Base-by-base conservation (phyloP, 164 flowering plant genomes). In the Annona squamosa region DNA sequence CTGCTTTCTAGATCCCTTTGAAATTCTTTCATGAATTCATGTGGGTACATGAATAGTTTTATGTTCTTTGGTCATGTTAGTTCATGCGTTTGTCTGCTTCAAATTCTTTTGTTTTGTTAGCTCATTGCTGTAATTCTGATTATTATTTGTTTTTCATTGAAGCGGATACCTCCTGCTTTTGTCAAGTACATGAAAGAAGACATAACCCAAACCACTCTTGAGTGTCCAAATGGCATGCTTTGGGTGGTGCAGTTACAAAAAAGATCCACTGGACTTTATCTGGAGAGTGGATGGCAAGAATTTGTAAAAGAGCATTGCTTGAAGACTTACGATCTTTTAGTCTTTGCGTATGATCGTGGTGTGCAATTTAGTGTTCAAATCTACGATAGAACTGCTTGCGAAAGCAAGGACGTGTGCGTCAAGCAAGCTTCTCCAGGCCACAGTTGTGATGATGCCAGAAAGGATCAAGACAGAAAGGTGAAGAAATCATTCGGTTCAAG, bases 361-460 rank as follows among this genome's bases (percentile, higher is more conserved):
- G 77, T 82, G 80, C 70, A 81, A 61, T 90, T 90, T 67, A 72
- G 81, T 1, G 90, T 90, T 64, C 85, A 83, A 76, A 77, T 89
- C 67, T 92, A 88, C 77, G 93, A 87, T 75, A 67, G 63, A 70
- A 86, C 82, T 80, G 72, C 84, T n/a, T 88, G 94, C 77, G 94
- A 89, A 83, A 87, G 84, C 77, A 85, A 88, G 72, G 78, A 77
- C 63, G 85, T 87, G 16, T 80, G 82, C 78, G 46, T 18, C 70
- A 77, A 79, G 85, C 56, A 65, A 61, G 57, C 46, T 62, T 52
- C 17, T 46, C 64, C 17, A 43, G 37, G 57, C 63, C 12, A n/a
- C 18, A 5, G 18, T 37, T 2, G 5, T 56, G 3, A 41, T 12
- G 46, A 45, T 4, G 70, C 2, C 2, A 46, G 52, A n/a, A 68